Base-by-base conservation (phyloP, 306 rosid genomes). In the Vicia villosa region DNA sequence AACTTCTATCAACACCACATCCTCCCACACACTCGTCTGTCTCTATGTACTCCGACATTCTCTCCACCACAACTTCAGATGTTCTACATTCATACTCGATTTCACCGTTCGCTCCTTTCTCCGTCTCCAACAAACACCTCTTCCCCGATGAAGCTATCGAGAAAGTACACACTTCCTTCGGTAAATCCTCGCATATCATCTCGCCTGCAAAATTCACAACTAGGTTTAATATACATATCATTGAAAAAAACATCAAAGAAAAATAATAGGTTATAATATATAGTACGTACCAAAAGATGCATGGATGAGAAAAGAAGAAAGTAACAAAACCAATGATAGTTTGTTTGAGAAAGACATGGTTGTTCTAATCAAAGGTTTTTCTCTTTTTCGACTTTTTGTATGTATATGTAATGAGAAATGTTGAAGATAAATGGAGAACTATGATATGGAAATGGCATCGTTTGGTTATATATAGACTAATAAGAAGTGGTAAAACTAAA, bases 71-170 rank as follows among this genome's bases (percentile, higher is more conserved):
- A 36, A 89, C 91, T 63, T 89, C 94, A 1, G 96, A 91, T 6
- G 97, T 74, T 51, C 58, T 30, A 77, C 97, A 91, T 46, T 85
- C 86, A 47, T 84, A 83, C 30, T 83, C 86, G 2, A 79, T 70
- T 19, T 81, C 74, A 3, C 93, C 96, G 3, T 84, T 77, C 0
- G 68, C 79, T 6, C 46, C 74, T 61, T 77, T 79, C 6, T 72
- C 60, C 0, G 96, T 89, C 85, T 91, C 97, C 56, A 89, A 69
- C 72, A 81, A 45, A 74, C 97, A 91, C 47, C 97, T 84, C 75
- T 91, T 91, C 15, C 97, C 94, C 0, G 97, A 86, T 0, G 97
- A 87, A 0, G 97, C 87, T 45, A 91, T 67, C 1, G 94, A 83
- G 74, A 86, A 91, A 4, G 94, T 89, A 5, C 96, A 88, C n/a